Percentiles rank a stretch among this genome's conserved stretches.
phyloP scores from a whole-genome alignment of 192 early-diverging fungal species.

The Coemansia nantahalensis region DNA sequence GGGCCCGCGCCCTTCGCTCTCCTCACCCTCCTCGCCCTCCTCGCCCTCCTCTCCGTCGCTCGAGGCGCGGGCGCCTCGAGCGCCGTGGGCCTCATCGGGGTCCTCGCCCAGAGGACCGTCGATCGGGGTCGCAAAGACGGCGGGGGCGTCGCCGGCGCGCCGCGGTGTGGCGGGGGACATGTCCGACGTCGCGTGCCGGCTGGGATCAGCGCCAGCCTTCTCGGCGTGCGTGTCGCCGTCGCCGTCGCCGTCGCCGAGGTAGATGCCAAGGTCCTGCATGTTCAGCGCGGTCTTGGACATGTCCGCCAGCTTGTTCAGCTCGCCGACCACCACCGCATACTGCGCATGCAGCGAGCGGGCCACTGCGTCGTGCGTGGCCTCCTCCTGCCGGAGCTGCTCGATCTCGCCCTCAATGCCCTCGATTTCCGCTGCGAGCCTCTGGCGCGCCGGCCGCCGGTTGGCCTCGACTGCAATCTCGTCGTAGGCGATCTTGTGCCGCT shows the following conservation, averaged over 20 bases:
- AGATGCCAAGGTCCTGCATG: slow-evolving; percentile 45
- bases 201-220: slow-evolving; percentile 10
- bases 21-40: slow-evolving; percentile 19
- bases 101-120: slow-evolving; percentile 19
- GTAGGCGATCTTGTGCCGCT: slow-evolving; percentile 48
- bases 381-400: slow-evolving; percentile 39
- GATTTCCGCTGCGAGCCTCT: slow-evolving; percentile 21
- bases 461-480: slow-evolving; percentile 47
- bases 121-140: slow-evolving; percentile 21
- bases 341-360: slow-evolving; percentile 26
- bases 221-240: slow-evolving; percentile 22
- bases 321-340: slow-evolving; percentile 23
- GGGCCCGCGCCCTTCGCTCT: slow-evolving; percentile 5
- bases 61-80: not conserved
- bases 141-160: slow-evolving; percentile 12
- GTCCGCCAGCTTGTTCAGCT: slow-evolving; percentile 30
- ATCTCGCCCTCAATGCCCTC: slow-evolving; percentile 25
- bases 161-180: slow-evolving; percentile 28
- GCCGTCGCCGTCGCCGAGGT: slow-evolving; percentile 8
- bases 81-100: not conserved
- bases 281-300: slow-evolving; percentile 43
- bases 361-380: slow-evolving; percentile 19
- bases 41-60: slow-evolving; percentile 10
- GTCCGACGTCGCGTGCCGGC: slow-evolving; percentile 5
- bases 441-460: slow-evolving; percentile 30